phyloP scores from a whole-genome alignment of 2,329 filamentous ascomycete genomes.

The Helotiales sp. region DNA sequence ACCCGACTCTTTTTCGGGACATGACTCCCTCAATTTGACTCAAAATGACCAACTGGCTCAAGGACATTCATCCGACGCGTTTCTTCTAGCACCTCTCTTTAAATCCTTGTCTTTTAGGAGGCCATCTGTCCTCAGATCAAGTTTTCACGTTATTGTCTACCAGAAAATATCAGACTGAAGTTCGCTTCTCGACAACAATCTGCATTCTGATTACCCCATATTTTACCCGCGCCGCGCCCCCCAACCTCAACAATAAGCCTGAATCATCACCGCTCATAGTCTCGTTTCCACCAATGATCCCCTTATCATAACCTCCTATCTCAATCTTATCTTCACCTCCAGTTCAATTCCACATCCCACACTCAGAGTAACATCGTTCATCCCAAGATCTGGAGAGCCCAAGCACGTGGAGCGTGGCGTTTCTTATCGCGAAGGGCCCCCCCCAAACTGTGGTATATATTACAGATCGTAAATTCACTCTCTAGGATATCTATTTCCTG shows the following conservation, averaged over 20 bases:
- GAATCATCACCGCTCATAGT: slow-evolving; percentile 6
- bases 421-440: not conserved
- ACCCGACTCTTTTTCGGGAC: not conserved
- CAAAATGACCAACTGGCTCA: not conserved
- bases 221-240: not conserved
- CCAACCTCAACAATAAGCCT: slow-evolving; percentile 6
- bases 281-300: slow-evolving; percentile 5
- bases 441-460: slow-evolving; percentile 7
- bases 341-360: slow-evolving; percentile 8
- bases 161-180: not conserved
- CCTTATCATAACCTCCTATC: slow-evolving; percentile 11
- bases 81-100: not conserved
- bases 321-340: slow-evolving; percentile 23
- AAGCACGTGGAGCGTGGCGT: slow-evolving; percentile 8
- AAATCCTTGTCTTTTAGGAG: not conserved
- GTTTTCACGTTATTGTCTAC: not conserved
- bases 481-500: not conserved
- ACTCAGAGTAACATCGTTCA: slow-evolving; percentile 16
- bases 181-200: not conserved
- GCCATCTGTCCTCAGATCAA: not conserved
- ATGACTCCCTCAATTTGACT: not conserved
- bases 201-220: slow-evolving; percentile 11
- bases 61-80: not conserved
- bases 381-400: slow-evolving; percentile 16
- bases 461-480: not conserved